Evolutionary conservation across 768 basidiomycete species (phyloP).

Genomic region (Pleurotus sapidus): DNA sequence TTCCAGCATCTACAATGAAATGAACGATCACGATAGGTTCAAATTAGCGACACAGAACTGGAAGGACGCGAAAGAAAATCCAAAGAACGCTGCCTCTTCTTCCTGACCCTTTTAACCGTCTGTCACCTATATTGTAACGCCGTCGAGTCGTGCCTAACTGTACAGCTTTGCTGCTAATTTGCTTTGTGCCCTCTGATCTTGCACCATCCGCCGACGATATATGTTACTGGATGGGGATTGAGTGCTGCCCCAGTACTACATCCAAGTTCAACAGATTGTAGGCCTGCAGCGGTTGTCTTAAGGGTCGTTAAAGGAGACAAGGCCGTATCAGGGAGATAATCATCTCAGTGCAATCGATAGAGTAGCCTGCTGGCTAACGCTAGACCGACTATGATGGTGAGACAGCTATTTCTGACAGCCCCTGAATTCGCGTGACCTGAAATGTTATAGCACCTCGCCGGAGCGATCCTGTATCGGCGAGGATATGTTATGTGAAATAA

Average conservation of each 20-base stretch:
- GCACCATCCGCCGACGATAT: too few relatives aligned
- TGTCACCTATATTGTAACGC: neutral
- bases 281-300: neutral
- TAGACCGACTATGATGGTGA: too few relatives aligned
- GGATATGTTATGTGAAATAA: conserved; percentile 23
- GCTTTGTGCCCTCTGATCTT: too few relatives aligned
- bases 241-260: too few relatives aligned
- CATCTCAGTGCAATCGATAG: neutral
- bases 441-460: conserved; percentile 21
- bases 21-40: conserved; percentile 42
- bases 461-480: conserved; percentile 29
- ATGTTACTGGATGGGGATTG: too few relatives aligned
- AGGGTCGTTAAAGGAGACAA: neutral
- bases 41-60: conserved; percentile 75
- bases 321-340: neutral
- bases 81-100: conserved; percentile 32
- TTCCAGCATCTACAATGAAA: neutral
- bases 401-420: conserved; percentile 5
- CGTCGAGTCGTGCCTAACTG: neutral
- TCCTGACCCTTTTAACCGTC: neutral
- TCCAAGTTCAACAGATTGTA: too few relatives aligned
- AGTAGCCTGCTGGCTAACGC: neutral
- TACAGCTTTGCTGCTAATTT: neutral
- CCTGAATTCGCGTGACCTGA: conserved; percentile 20
- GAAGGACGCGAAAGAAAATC: conserved; percentile 73